Evolutionary conservation across 805 yeast species (phyloP).

Genomic region (Metschnikowia colocasiae): DNA sequence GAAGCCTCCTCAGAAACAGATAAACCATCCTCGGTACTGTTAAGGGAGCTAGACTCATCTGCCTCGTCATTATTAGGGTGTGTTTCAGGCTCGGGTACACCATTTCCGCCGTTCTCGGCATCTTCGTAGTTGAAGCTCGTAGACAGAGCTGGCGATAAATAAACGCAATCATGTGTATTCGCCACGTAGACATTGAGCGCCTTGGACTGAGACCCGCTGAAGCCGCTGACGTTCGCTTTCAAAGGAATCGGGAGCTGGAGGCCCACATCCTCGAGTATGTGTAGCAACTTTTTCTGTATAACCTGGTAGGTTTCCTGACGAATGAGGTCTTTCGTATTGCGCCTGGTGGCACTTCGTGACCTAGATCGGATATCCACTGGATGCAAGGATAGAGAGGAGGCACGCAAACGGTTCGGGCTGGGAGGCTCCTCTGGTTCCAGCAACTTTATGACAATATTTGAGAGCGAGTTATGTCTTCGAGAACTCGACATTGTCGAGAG

Average conservation of each 20-base stretch:
- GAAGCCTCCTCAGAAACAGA: background rate
- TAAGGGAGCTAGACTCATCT: background rate
- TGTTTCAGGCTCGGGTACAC: constrained; percentile 15
- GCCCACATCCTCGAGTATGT: constrained; percentile 33
- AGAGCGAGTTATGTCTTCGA: constrained; percentile 21
- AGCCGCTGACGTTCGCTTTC: constrained; percentile 24
- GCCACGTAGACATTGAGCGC: constrained; percentile 32
- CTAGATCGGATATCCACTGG: constrained; percentile 13
- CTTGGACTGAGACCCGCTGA: constrained; percentile 26
- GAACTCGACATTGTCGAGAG: constrained; percentile 11
- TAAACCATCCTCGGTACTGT: background rate
- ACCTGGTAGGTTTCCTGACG: constrained; percentile 38
- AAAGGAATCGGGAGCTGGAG: constrained; percentile 39
- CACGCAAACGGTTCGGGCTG: constrained; percentile 6
- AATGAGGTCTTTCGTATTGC: constrained; percentile 35
- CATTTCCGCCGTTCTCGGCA: constrained; percentile 36
- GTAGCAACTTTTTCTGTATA: constrained; percentile 31
- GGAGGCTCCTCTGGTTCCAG: constrained; percentile 14
- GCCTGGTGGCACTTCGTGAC: constrained; percentile 22
- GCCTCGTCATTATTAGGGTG: background rate
- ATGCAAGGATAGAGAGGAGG: constrained; percentile 8
- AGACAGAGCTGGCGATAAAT: constrained; percentile 36
- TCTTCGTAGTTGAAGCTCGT: constrained; percentile 42
- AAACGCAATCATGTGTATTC: constrained; percentile 39
- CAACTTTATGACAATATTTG: constrained; percentile 22